Evolutionary conservation across 495 filamentous ascomycete genomes (phyloP), one percentile per base, ranked within the genome.

Genomic region (Penicillium bovifimosum): DNA sequence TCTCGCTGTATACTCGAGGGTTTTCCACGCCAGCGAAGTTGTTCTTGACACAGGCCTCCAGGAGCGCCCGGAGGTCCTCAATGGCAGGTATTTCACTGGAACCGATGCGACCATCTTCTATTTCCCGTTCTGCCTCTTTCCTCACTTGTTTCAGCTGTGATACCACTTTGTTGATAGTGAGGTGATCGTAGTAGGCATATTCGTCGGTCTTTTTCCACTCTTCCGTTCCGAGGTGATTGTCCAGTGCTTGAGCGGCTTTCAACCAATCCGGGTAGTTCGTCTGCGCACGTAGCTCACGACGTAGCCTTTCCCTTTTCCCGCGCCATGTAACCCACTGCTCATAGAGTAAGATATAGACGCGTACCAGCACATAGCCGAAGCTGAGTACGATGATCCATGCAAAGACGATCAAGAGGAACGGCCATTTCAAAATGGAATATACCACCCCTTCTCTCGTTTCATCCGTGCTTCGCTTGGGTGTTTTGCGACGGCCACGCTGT

Each of bases 1-100:
- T 91, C 72, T 97, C 90, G 58, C 87, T 92, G 66, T 98, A 98
- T 10, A 98, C 76, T 34, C 90, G 77, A 17, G 93, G 84, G 56
- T 96, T 96, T 70, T 98, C 93, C n/a, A 93, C 83, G 0, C 93
- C 93, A 9, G 86, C 88, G 69, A 96, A 97, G 63, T 97, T 97
- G 66, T 88, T 95, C 80, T 96, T 98, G 53, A 97, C 86, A 60
- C 91, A 96, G 13, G 86, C 86, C 72, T 96, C 91, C 28, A 93
- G 72, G 41, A 97, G 67, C 7, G 73, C 76, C 40, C 82, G 82
- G 41, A 98, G 73, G 31, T 90, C 88, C 50, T 91, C 86, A 6
- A 86, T 70, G 0, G 82, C 75, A 42, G 77, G 70, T n/a, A 61
- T 48, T 41, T 77, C 71, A 48, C 64, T 63, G 8, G 54, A 47